These are phyloP conservation scores for sorghum (Sorghum bicolor) DNA, from an alignment of 176 grass and related monocot species.

Conservation along the genomic window Sorghum_bicolor_NCBIv3 NC_012871.2:58210501-58211000, in stretches of 20 bases:
- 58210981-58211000: background rate
- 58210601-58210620: background rate
- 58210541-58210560: background rate
- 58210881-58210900: background rate
- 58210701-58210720: conserved; percentile 80
- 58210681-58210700: conserved; percentile 55
- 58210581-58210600: background rate
- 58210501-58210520: background rate
- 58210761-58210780: conserved; percentile 31
- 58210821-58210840: background rate
- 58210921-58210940: background rate
- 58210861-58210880: conserved; percentile 3
- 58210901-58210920: background rate
- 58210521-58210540: background rate
- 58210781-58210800: conserved; percentile 7
- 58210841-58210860: background rate
- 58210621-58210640: too few species aligned
- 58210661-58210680: conserved; percentile 74
- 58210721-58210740: conserved; percentile 77
- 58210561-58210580: conserved; percentile 23
- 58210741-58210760: conserved; percentile 54
- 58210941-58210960: conserved; percentile 29
- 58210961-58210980: conserved; percentile 13
- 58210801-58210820: background rate
- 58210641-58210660: conserved; percentile 50